Evolutionary conservation across 2,329 filamentous ascomycete species (phyloP), one percentile per base, ranked within the genome.

Genomic region (Colletotrichum sansevieriae): DNA sequence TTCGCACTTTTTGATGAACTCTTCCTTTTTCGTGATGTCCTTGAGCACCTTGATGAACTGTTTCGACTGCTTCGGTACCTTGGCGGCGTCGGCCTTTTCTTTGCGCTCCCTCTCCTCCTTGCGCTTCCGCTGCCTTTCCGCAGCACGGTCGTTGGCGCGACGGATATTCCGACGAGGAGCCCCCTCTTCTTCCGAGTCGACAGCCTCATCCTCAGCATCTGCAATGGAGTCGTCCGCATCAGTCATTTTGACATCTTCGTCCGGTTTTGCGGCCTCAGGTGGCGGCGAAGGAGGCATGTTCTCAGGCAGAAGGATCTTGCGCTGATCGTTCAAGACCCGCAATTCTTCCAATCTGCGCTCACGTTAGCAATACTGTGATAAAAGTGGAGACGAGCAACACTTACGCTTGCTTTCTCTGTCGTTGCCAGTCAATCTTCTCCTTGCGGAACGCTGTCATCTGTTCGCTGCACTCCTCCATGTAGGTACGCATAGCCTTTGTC

Each of bases 381-480:
- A 41, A n/a, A 22, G 13, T 6, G 4, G 29, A 43, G 62, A 35
- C 4, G 18, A 25, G 29, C 29, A 9, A 29, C 29, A 85, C 88
- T 79, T 82, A 90, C 87, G 84, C 83, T 78, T 87, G 85, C 73
- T 90, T 90, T 71, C 92, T 90, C 73, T 92, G 89, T 72, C 94
- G 89, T 80, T 98, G 95, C 80, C 90, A 92, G 72, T 97, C 93
- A 70, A 98, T 97, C 82, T 97, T 98, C 77, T 97, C 92, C 79
- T 99, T 99, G 57, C 96, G 91, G 76, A 97, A 94, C 63, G 90
- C 89, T 2, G 96, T 99, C 95, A 98, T 98, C 62, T 94, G 92
- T 76, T 95, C 93, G 72, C 92, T 94, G 80, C 95, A 97, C 71
- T 95, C 91, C 73, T 97, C 94, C 84, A 99, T 92, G 77, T 97